These are phyloP conservation scores for Ensete glaucum DNA, from an alignment of 176 grass and related monocot species.

Conservation along the genomic window DNA sequence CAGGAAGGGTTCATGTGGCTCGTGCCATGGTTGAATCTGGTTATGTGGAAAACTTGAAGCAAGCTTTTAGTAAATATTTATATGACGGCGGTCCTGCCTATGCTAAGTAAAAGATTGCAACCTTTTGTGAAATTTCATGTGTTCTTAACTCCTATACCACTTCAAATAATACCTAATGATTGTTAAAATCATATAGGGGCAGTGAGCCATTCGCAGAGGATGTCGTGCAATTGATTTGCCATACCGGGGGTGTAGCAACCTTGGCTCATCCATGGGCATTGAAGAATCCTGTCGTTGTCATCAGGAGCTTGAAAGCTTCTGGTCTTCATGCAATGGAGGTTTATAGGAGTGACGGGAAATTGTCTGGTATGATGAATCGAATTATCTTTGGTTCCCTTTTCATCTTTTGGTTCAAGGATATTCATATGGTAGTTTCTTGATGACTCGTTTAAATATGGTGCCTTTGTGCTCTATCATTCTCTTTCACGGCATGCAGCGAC, in stretches of 20 bases:
- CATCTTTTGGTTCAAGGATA: background rate
- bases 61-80: conserved; percentile 68
- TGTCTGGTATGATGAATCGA: conserved; percentile 45
- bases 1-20: conserved; percentile 61
- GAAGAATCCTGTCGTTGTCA: conserved; percentile 43
- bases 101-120: conserved; percentile 45
- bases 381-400: background rate
- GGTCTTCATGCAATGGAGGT: conserved; percentile 68
- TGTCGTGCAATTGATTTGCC: conserved; percentile 48
- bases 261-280: conserved; percentile 85
- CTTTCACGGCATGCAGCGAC: background rate
- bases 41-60: conserved; percentile 58
- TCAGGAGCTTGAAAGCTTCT: conserved; percentile 50
- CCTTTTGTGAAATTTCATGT: background rate
- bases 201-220: conserved; percentile 40
- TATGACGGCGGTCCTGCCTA: conserved; percentile 67
- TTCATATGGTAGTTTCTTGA: background rate
- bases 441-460: background rate
- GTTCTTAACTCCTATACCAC: background rate
- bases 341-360: conserved; percentile 50
- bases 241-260: conserved; percentile 48
- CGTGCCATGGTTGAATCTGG: conserved; percentile 74
- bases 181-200: conserved; percentile 37
- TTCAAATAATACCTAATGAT: background rate
- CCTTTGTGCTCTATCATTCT: background rate